Evolutionary conservation across 768 basidiomycete species (phyloP).

Genomic region (Boletus pseudopeckii): DNA sequence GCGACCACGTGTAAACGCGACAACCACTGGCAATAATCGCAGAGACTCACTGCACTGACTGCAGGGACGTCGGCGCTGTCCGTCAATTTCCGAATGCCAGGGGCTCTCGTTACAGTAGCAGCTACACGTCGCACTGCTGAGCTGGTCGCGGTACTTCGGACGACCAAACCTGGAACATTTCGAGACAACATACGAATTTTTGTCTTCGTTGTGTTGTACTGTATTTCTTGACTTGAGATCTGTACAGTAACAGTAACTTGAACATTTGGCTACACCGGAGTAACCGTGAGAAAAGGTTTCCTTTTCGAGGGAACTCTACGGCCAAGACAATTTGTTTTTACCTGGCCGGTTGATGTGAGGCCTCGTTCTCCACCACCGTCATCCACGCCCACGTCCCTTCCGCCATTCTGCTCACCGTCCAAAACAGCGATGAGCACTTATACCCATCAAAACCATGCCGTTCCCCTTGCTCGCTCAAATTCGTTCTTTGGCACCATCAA

Average conservation of each 20-base stretch:
- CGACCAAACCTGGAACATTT: conserved; percentile 3
- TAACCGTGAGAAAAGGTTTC: conserved; percentile 14
- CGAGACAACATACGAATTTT: conserved; percentile 17
- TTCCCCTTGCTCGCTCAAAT: conserved; percentile 47
- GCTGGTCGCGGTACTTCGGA: neutral
- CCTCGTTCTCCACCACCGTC: conserved; percentile 24
- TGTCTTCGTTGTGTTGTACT: too few relatives aligned
- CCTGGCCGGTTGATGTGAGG: conserved; percentile 7
- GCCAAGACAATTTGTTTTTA: conserved; percentile 24
- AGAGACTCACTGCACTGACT: conserved; percentile 24
- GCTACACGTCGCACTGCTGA: conserved; percentile 1
- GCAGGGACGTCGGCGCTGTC: conserved; percentile 1
- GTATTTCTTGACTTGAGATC: too few relatives aligned
- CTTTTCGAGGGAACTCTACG: conserved; percentile 1
- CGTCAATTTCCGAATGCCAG: conserved; percentile 7
- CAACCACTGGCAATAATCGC: conserved; percentile 9
- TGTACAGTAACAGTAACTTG: too few relatives aligned
- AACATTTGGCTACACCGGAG: too few relatives aligned
- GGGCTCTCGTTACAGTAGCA: neutral
- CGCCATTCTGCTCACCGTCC: conserved; percentile 17
- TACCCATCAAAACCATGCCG: conserved; percentile 29
- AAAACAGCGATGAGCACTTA: conserved; percentile 28
- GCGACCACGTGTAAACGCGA: conserved; percentile 7
- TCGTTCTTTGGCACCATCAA: conserved; percentile 63
- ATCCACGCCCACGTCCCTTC: conserved; percentile 16